phyloP scores from a whole-genome alignment of 176 grass and related monocot genomes.

The Rhynchospora breviuscula region DNA sequence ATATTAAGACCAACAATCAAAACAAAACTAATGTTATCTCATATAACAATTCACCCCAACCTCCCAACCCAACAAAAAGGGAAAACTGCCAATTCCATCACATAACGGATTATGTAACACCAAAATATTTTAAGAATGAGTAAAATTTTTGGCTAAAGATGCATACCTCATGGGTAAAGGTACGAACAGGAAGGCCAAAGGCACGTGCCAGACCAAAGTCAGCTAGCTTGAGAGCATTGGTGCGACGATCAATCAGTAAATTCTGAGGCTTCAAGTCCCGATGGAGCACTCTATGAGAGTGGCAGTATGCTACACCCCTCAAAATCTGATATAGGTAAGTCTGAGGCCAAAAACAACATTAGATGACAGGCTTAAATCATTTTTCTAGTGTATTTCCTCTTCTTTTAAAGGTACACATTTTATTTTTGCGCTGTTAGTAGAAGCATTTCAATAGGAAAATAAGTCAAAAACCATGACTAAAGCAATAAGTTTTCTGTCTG shows the following conservation, averaged over 20 bases:
- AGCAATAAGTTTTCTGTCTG: background rate
- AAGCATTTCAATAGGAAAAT: constrained; percentile 3
- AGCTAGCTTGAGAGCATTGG: constrained; percentile 87
- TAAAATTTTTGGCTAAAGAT: background rate
- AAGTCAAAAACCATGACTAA: background rate
- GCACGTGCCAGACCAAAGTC: constrained; percentile 92
- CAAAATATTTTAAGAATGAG: background rate
- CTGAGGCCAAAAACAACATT: constrained; percentile 33
- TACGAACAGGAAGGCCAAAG: constrained; percentile 91
- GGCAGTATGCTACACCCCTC: constrained; percentile 71
- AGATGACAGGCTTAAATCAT: background rate
- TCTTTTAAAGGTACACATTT: background rate
- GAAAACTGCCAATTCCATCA: background rate
- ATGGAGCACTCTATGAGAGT: constrained; percentile 94
- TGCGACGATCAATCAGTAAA: constrained; percentile 81
- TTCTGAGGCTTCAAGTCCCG: constrained; percentile 97
- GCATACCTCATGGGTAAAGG: constrained; percentile 91
- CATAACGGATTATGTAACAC: background rate
- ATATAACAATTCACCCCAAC: background rate
- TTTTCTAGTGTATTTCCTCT: background rate
- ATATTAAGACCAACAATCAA: background rate
- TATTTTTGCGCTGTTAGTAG: background rate
- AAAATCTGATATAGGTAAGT: constrained; percentile 94
- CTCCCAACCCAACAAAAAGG: background rate
- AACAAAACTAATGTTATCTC: background rate